These are phyloP conservation scores for Jaltomata sinuosa DNA, from an alignment of 257 asterid genomes.

Conservation along the genomic window DNA sequence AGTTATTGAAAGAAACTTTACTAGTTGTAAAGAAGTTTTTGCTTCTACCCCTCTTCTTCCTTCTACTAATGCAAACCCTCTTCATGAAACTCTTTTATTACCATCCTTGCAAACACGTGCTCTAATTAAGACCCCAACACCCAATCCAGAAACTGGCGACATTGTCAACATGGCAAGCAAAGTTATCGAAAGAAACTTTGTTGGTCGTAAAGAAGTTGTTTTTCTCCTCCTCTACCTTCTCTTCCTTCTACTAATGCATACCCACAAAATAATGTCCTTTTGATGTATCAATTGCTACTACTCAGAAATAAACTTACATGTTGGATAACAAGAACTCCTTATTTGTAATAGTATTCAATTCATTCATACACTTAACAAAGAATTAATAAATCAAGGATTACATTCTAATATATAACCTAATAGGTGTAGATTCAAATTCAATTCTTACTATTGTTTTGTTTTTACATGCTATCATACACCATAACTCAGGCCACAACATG, in stretches of 20 bases:
- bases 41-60: not conserved
- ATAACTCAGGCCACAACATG: too few relatives aligned
- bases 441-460: not conserved
- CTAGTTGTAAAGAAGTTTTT: too few relatives aligned
- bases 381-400: not conserved
- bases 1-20: too few relatives aligned
- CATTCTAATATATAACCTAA: not conserved
- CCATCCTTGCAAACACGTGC: not conserved
- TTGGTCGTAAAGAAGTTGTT: not conserved
- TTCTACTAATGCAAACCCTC: constrained; percentile 10
- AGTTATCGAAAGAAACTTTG: not conserved
- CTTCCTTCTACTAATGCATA: constrained; percentile 7
- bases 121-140: not conserved
- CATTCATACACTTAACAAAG: not conserved
- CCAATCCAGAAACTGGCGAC: not conserved
- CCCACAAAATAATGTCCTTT: constrained; percentile 13
- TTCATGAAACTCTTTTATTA: not conserved
- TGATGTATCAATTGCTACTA: constrained; percentile 18
- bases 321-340: not conserved
- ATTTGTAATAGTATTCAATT: not conserved
- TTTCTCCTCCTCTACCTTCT: not conserved
- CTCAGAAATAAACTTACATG: not conserved
- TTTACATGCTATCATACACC: not conserved
- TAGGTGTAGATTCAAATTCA: not conserved
- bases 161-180: not conserved